These are phyloP conservation scores for Solanum corneliomulleri DNA, from an alignment of 257 asterid genomes.

Conservation along the genomic window DNA sequence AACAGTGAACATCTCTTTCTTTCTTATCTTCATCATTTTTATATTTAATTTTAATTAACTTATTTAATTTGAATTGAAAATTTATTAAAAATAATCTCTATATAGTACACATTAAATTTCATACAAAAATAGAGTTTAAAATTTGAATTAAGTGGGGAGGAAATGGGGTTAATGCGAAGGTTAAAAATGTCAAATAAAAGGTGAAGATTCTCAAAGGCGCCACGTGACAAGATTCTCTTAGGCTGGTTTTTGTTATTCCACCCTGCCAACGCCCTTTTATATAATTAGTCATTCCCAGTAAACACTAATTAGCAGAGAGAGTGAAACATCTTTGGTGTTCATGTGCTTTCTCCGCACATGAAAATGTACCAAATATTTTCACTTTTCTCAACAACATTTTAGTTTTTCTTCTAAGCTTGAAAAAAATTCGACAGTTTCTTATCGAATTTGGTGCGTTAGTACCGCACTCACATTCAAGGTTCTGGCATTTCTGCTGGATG, in stretches of 20 bases:
- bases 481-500: neutral
- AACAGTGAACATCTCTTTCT: neutral
- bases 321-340: neutral
- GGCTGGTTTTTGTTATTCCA: neutral
- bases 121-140: too few species aligned
- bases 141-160: neutral
- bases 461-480: too few species aligned
- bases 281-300: neutral
- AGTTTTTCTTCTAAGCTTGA: neutral
- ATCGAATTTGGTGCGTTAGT: neutral
- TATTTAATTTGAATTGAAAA: neutral
- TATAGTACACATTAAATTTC: too few species aligned
- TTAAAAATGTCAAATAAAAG: neutral
- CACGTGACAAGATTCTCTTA: neutral
- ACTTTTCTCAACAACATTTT: neutral
- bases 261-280: neutral
- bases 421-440: neutral
- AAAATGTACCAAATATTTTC: neutral
- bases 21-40: neutral
- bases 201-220: neutral
- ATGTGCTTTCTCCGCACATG: neutral
- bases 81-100: too few species aligned
- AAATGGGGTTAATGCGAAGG: neutral
- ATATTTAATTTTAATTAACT: accelerated
- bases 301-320: neutral